A percentile compares a stretch with the other conserved stretches of the same genome.
Conservation (phyloP, 2,329 filamentous ascomycete genomes). For the Cytospora leucostoma region DNA sequence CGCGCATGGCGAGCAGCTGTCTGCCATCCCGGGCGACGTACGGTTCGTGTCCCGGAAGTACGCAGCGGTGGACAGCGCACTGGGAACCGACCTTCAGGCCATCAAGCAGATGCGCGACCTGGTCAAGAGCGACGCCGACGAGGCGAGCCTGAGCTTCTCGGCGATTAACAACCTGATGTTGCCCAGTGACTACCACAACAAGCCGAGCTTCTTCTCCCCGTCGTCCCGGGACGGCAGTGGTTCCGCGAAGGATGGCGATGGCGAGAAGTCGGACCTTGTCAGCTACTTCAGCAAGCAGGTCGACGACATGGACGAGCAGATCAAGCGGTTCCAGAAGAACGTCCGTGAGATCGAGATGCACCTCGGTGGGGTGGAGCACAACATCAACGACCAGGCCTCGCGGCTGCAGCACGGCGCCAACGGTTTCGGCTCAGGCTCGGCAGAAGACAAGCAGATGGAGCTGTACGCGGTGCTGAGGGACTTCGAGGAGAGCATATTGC, state of each 20-base stretch:
- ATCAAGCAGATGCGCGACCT: constrained; percentile 46
- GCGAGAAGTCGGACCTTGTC: constrained; percentile 53
- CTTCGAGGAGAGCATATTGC: constrained; percentile 65
- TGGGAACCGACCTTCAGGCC: constrained; percentile 44
- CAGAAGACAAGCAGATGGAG: constrained; percentile 51
- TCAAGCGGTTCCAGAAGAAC: constrained; percentile 59
- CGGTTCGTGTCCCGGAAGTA: constrained; percentile 48
- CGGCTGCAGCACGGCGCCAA: constrained; percentile 47
- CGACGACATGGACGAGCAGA: constrained; percentile 61
- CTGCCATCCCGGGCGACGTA: constrained; percentile 45
- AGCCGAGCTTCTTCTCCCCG: constrained; percentile 41
- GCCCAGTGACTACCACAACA: constrained; percentile 51
- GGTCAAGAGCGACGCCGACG: constrained; percentile 44
- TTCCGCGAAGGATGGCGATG: constrained; percentile 47
- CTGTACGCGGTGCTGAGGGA: constrained; percentile 63
- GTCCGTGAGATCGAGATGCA: constrained; percentile 67
- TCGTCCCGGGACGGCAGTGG: constrained; percentile 41
- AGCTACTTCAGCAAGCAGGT: constrained; percentile 64
- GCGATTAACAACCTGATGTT: constrained; percentile 50
- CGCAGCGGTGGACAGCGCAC: constrained; percentile 44
- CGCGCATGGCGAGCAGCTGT: constrained; percentile 48
- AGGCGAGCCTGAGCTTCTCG: constrained; percentile 47
- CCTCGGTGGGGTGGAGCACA: constrained; percentile 63
- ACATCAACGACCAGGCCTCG: constrained; percentile 61
- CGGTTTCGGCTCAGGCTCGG: constrained; percentile 39